phyloP scores from a whole-genome alignment of 2,329 filamentous ascomycete genomes.

The Colletotrichum trifolii region DNA sequence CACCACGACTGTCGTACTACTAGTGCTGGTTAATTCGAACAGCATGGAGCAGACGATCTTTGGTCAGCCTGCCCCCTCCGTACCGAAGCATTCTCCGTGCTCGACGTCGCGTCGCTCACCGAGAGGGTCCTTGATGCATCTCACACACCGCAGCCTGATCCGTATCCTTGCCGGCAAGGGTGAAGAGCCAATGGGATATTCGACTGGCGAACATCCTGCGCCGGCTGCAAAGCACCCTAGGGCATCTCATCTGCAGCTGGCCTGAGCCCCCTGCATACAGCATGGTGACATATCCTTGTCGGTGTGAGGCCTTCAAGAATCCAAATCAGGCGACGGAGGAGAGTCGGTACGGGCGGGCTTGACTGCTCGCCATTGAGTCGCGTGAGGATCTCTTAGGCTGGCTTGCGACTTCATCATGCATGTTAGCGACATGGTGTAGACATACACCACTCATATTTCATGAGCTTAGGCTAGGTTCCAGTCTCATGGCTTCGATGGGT shows the following conservation, averaged over 20 bases:
- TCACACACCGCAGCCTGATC: slow-evolving; percentile 13
- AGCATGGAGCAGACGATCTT: not conserved
- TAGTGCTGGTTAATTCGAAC: not conserved
- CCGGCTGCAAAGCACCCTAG: slow-evolving; percentile 7
- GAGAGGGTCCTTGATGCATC: slow-evolving; percentile 17
- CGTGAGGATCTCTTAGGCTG: too few relatives aligned
- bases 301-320: not conserved
- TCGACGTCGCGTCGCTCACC: slow-evolving; percentile 17
- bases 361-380: slow-evolving; percentile 1
- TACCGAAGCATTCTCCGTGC: not conserved
- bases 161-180: slow-evolving; percentile 24
- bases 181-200: slow-evolving; percentile 24
- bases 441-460: not conserved
- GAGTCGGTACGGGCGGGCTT: slow-evolving; percentile 17
- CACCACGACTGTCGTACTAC: not conserved
- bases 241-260: slow-evolving; percentile 16
- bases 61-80: too few relatives aligned
- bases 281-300: slow-evolving; percentile 19
- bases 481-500: slow-evolving; percentile 1
- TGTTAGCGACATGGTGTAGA: too few relatives aligned
- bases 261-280: slow-evolving; percentile 1
- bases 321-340: not conserved
- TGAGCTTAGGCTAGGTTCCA: not conserved
- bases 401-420: too few relatives aligned
- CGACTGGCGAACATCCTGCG: slow-evolving; percentile 6